Percentiles rank a stretch among this genome's conserved stretches.
phyloP scores from a whole-genome alignment of 139 green algal genomes.

The Edaphochlamys debaryana region DNA sequence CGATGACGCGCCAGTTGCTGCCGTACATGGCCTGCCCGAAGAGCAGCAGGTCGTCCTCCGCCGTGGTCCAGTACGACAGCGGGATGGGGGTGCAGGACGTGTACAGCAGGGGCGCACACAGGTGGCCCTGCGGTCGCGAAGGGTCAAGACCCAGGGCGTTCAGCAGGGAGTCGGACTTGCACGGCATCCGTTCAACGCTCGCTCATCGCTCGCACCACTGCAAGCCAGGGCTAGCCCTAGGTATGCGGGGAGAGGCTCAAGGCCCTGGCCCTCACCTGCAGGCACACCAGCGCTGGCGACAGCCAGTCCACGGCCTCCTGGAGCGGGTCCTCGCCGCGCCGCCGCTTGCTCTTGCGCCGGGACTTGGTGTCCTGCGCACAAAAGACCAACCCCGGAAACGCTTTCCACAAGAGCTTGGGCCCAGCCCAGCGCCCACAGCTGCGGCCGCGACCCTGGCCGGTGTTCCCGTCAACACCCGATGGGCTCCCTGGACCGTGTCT shows the following conservation, averaged over 20 bases:
- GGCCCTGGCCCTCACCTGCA: constrained; percentile 10
- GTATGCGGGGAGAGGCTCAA: not conserved
- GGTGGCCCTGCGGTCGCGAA: constrained; percentile 28
- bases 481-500: too few species aligned
- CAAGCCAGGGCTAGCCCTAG: too few species aligned
- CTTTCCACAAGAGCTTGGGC: too few species aligned
- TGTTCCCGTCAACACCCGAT: too few species aligned
- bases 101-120: constrained; percentile 25
- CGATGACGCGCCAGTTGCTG: constrained; percentile 12
- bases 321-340: not conserved
- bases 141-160: too few species aligned
- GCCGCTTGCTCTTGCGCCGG: constrained; percentile 21
- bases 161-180: too few species aligned
- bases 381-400: too few species aligned
- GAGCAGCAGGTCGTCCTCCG: constrained; percentile 39
- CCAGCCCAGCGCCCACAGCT: too few species aligned
- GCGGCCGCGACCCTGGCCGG: too few species aligned
- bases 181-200: too few species aligned
- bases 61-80: constrained; percentile 38
- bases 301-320: not conserved
- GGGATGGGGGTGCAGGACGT: not conserved
- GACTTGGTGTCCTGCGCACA: too few species aligned
- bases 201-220: too few species aligned
- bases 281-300: constrained; percentile 12
- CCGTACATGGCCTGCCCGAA: constrained; percentile 7